Evolutionary conservation across 2,329 filamentous ascomycete genomes (phyloP).

Genomic region (Ophiobolus disseminans): DNA sequence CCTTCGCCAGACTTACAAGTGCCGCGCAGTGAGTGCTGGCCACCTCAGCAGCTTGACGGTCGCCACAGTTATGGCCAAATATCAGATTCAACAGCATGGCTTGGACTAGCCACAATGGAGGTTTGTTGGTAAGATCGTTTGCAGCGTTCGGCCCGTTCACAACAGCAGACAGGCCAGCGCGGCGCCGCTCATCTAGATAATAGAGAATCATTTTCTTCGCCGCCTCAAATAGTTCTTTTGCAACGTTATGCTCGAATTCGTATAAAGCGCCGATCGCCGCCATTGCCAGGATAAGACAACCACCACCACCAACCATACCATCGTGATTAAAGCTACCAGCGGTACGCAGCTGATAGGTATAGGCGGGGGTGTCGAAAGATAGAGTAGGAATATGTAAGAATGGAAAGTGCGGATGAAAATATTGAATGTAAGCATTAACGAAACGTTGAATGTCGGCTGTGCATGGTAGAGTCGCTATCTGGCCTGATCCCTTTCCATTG

Average conservation of each 20-base stretch:
- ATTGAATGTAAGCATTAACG: constrained; percentile 86
- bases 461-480: constrained; percentile 71
- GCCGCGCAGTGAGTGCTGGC: constrained; percentile 91
- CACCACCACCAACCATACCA: constrained; percentile 74
- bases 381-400: constrained; percentile 92
- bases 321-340: constrained; percentile 62
- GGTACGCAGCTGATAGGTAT: constrained; percentile 66
- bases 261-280: constrained; percentile 87
- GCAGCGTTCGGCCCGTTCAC: constrained; percentile 60
- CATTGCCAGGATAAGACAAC: constrained; percentile 87
- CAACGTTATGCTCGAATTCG: constrained; percentile 80
- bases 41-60: constrained; percentile 89
- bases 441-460: constrained; percentile 89
- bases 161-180: constrained; percentile 75
- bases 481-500: constrained; percentile 45
- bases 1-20: constrained; percentile 86
- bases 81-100: constrained; percentile 96
- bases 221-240: constrained; percentile 86
- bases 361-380: constrained; percentile 81
- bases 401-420: constrained; percentile 93
- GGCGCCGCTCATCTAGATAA: constrained; percentile 89
- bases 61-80: constrained; percentile 92
- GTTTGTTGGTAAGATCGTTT: constrained; percentile 69
- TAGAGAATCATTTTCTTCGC: constrained; percentile 95
- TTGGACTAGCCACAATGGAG: constrained; percentile 93